phyloP scores from a whole-genome alignment of 139 green algal genomes.

The Gonium pectorale region DNA sequence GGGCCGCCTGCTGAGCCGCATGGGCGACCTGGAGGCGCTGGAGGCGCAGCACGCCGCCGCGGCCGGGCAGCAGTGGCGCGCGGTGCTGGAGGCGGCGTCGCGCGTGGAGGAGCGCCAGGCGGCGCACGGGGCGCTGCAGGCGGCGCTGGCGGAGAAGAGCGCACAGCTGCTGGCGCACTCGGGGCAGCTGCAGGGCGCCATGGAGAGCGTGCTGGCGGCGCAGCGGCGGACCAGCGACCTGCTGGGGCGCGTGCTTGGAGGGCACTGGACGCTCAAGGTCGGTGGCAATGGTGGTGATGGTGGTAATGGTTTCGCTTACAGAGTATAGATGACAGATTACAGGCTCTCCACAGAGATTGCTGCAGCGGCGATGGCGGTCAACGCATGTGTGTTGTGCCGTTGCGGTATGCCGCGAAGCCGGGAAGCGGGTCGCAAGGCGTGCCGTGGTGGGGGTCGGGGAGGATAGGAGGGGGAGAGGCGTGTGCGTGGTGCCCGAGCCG shows the following conservation, averaged over 20 bases:
- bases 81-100: neutral
- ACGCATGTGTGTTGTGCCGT: no score
- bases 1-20: neutral
- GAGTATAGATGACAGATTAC: no score
- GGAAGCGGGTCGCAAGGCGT: no score
- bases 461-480: no score
- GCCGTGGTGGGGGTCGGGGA: no score
- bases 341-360: no score
- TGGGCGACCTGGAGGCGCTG: neutral
- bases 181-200: constrained; percentile 19
- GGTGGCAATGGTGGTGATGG: no score
- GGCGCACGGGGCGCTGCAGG: constrained; percentile 3
- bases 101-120: constrained; percentile 6
- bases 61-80: neutral
- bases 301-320: no score
- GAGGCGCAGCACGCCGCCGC: neutral
- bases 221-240: constrained; percentile 28
- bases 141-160: neutral
- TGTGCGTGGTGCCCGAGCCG: no score
- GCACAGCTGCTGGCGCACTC: neutral
- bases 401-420: no score
- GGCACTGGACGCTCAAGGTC: constrained; percentile 37
- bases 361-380: no score
- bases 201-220: neutral
- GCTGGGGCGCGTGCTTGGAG: constrained; percentile 1